Evolutionary conservation across 345 rosid species (phyloP).

Genomic region (Moricandia arvensis): DNA sequence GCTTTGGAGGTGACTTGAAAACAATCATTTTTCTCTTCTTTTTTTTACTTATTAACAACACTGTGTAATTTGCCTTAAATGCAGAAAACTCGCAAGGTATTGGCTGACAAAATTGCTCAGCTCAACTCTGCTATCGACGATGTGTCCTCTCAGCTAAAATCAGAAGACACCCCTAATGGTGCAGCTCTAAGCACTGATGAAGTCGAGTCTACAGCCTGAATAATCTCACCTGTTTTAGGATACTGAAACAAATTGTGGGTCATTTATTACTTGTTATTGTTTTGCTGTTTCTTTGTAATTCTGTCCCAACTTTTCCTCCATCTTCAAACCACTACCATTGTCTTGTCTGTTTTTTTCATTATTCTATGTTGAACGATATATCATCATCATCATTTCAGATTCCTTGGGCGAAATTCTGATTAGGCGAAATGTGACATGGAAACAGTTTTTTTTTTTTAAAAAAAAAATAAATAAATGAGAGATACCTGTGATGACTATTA

Average conservation of each 20-base stretch:
- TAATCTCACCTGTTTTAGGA: constrained; percentile 10
- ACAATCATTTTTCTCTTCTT: neutral
- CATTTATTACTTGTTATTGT: constrained; percentile 15
- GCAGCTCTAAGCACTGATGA: constrained; percentile 56
- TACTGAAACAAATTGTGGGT: neutral
- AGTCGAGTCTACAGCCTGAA: constrained; percentile 59
- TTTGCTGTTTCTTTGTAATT: constrained; percentile 27
- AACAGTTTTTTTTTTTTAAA: neutral
- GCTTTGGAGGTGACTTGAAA: constrained; percentile 68
- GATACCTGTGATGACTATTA: constrained; percentile 7
- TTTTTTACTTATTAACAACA: neutral
- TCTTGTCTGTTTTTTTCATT: neutral
- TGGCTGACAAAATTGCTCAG: constrained; percentile 80
- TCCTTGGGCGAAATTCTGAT: neutral
- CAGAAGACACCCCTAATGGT: constrained; percentile 64
- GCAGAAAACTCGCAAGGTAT: constrained; percentile 78
- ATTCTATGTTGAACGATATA: neutral
- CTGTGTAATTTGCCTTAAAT: constrained; percentile 22
- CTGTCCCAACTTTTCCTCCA: constrained; percentile 14
- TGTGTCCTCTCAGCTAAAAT: constrained; percentile 69
- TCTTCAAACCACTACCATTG: constrained; percentile 1
- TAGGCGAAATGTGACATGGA: neutral
- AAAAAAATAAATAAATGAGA: no score
- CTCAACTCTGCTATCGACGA: constrained; percentile 85
- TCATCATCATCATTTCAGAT: neutral